A percentile compares a stretch with the other conserved stretches of the same genome.
phyloP scores from a whole-genome alignment of 768 basidiomycete species.

The Boletus subcaerulescens region DNA sequence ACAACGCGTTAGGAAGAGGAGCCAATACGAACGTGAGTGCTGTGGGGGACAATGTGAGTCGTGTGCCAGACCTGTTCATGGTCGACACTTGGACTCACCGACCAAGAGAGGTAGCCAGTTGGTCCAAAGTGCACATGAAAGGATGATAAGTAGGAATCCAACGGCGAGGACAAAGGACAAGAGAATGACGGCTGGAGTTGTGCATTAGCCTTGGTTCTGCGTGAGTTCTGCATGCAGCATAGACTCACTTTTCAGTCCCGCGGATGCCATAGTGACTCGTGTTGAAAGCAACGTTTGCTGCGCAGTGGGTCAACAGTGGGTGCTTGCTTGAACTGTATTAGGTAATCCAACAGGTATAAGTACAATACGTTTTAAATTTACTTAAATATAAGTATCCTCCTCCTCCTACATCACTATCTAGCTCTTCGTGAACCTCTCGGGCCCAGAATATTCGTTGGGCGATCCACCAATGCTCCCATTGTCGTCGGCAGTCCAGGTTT shows the following conservation, averaged over 20 bases:
- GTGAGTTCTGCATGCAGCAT: not conserved
- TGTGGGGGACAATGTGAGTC: conserved; percentile 29
- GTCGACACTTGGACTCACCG: conserved; percentile 52
- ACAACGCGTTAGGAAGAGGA: conserved; percentile 92
- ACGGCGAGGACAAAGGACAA: conserved; percentile 96
- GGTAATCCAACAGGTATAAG: conserved; percentile 17
- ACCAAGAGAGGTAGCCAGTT: conserved; percentile 98
- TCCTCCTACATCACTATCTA: conserved; percentile 11
- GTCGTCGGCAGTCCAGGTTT: conserved; percentile 26
- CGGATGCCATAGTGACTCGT: conserved; percentile 48
- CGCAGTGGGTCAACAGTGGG: not conserved
- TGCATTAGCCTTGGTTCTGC: not conserved
- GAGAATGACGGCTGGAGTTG: conserved; percentile 78
- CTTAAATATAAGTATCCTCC: conserved; percentile 12
- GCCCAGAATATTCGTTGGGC: conserved; percentile 34
- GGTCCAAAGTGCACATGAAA: conserved; percentile 91
- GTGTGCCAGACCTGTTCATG: not conserved
- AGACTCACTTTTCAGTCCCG: conserved; percentile 65
- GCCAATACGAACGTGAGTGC: conserved; percentile 94
- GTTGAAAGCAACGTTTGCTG: not conserved
- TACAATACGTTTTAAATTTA: conserved; percentile 1
- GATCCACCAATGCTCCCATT: conserved; percentile 29
- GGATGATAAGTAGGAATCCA: conserved; percentile 97
- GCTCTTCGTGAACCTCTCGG: conserved; percentile 32
- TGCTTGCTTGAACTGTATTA: conserved; percentile 14